Conservation (phyloP, 805 yeast species). For the Wickerhamomyces chaumierensis region DNA sequence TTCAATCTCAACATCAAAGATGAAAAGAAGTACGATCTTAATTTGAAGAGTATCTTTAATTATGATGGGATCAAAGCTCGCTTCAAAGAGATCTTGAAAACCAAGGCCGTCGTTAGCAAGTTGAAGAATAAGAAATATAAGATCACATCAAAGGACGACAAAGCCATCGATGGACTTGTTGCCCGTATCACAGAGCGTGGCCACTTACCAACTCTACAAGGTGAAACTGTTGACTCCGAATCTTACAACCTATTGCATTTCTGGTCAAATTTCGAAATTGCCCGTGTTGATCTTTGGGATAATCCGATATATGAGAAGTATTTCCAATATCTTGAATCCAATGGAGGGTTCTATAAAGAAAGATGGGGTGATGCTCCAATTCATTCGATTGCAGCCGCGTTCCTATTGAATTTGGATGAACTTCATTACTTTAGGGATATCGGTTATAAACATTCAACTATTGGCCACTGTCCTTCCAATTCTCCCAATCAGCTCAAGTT, state of each 20-base stretch:
- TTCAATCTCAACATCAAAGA: constrained; percentile 22
- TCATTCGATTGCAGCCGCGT: constrained; percentile 76
- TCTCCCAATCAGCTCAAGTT: constrained; percentile 41
- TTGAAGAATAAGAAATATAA: constrained; percentile 8
- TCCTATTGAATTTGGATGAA: constrained; percentile 57
- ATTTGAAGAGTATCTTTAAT: constrained; percentile 18
- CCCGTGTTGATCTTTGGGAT: constrained; percentile 64
- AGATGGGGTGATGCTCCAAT: constrained; percentile 98
- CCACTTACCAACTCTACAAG: constrained; percentile 22
- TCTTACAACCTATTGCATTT: constrained; percentile 77
- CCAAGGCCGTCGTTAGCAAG: constrained; percentile 19
- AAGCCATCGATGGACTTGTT: constrained; percentile 27
- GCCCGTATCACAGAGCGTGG: constrained; percentile 22
- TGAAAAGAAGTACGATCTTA: constrained; percentile 19
- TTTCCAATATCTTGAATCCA: constrained; percentile 54
- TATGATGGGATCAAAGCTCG: constrained; percentile 15
- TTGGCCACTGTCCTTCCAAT: constrained; percentile 77
- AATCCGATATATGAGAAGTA: constrained; percentile 54
- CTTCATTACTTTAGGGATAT: constrained; percentile 88
- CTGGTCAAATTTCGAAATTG: constrained; percentile 92
- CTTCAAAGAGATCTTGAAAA: constrained; percentile 19
- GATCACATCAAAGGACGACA: constrained; percentile 17
- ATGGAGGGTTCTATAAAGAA: constrained; percentile 81
- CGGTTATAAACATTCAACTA: constrained; percentile 74
- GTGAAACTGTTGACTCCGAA: constrained; percentile 54